Percentiles rank a stretch among this genome's conserved stretches.
These are phyloP conservation scores for Globomyces pollinis-pini DNA, from an alignment of 192 early-diverging fungal genomes.

Conservation along the genomic window DNA sequence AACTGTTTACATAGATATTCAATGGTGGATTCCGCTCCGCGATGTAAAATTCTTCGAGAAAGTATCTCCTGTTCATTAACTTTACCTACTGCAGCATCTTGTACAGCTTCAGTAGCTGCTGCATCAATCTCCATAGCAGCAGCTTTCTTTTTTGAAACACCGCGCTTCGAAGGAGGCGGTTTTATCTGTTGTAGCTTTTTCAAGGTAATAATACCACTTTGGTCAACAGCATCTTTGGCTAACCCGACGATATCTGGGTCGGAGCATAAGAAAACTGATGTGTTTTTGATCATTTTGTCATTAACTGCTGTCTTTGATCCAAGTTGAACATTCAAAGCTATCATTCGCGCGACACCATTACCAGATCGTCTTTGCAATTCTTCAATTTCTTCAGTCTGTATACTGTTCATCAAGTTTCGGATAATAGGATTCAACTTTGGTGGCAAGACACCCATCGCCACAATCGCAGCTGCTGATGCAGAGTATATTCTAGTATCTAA, in stretches of 20 bases:
- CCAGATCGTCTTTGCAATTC: conserved; percentile 53
- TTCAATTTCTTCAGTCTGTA: conserved; percentile 57
- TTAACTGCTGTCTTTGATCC: conserved; percentile 34
- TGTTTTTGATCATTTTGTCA: conserved; percentile 85
- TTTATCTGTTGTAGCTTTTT: conserved; percentile 14
- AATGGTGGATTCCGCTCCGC: conserved; percentile 41
- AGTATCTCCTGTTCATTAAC: not conserved
- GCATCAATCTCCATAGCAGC: conserved; percentile 10
- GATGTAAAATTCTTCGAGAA: not conserved
- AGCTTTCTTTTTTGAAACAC: conserved; percentile 16
- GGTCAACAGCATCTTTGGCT: conserved; percentile 10
- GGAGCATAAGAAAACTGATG: conserved; percentile 74
- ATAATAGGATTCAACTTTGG: conserved; percentile 77
- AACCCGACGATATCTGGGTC: conserved; percentile 48
- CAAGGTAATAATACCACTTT: conserved; percentile 16
- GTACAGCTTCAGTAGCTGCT: conserved; percentile 8
- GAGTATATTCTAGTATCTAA: conserved; percentile 63
- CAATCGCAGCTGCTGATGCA: conserved; percentile 69
- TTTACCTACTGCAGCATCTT: conserved; percentile 10
- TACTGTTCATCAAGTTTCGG: conserved; percentile 75
- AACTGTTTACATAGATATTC: conserved; percentile 58
- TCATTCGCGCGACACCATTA: conserved; percentile 37
- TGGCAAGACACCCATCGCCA: conserved; percentile 70
- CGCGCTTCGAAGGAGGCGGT: conserved; percentile 15
- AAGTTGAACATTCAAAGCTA: conserved; percentile 56